Evolutionary conservation across 2,329 filamentous ascomycete species (phyloP), one percentile per base, ranked within the genome.

Genomic region (Penicillium sp.): DNA sequence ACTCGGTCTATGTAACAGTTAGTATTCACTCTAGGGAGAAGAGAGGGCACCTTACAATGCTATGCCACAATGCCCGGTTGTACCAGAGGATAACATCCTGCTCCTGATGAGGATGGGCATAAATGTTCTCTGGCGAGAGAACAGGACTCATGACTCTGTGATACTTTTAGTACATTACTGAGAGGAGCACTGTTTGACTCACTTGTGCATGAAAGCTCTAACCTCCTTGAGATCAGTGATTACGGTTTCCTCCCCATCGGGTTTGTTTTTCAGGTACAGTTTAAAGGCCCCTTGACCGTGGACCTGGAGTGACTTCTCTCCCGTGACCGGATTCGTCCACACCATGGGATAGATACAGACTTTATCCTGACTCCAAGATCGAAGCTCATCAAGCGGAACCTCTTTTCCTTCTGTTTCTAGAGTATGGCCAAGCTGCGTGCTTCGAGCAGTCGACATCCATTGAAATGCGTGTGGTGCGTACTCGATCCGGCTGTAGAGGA

Each of bases 21-120:
- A 56, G 53, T 48, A 8, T 2, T 23, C 2, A 23, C 6, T 48
- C 46, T 13, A 48, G 23, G 8, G n/a, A 7, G 5, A 6, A 50
- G 3, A 31, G 26, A 50, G 13, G 23, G 5, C 13, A 15, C 2
- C 38, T 23, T 21, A 56, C 53, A 47, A 56, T 56, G 19, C 53
- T 56, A 31, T 56, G 53, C 53, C 53, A 56, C 23, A 56, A n/a
- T 5, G 53, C 53, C 0, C 53, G 41, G 19, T 56, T 56, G 47
- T 56, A 56, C 53, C 53, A 56, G 8, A 56, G 53, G 13, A 56
- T 56, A 6, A 56, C 53, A 31, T 56, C 53, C 29, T 56, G 53
- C 23, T 56, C 53, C 41, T 56, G 41, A 29, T 56, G 53, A 11
- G 31, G 31, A 56, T 56, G 53, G 7, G 53, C 53, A n/a, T 56